phyloP scores from a whole-genome alignment of 257 asterid species.

The Primulina eburnea region DNA sequence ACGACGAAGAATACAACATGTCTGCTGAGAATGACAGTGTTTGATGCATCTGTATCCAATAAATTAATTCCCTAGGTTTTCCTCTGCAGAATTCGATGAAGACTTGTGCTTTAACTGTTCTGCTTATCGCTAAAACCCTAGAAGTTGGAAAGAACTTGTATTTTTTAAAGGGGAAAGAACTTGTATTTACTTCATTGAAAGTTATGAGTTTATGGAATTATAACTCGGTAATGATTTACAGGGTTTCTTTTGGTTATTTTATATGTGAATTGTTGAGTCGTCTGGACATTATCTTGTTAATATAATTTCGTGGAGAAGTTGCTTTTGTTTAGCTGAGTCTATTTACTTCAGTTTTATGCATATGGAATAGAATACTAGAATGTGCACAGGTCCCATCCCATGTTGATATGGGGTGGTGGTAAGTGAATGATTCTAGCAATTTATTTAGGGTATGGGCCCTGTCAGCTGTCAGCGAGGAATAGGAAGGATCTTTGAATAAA shows the following conservation, averaged over 20 bases:
- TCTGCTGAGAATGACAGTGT: constrained; percentile 49
- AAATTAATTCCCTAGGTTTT: constrained; percentile 54
- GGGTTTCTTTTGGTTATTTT: neutral
- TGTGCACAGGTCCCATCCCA: neutral
- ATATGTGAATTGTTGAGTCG: neutral
- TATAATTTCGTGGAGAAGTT: neutral
- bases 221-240: neutral
- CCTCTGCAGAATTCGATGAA: constrained; percentile 5
- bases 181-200: neutral
- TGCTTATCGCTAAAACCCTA: constrained; percentile 21
- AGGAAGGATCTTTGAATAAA: neutral
- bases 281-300: neutral
- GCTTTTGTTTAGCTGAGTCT: neutral
- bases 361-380: neutral
- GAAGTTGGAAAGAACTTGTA: constrained; percentile 1
- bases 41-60: constrained; percentile 22
- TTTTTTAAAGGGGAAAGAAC: too few relatives aligned
- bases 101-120: constrained; percentile 5
- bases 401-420: neutral
- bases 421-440: neutral
- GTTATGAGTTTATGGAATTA: constrained; percentile 3
- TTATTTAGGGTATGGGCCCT: neutral
- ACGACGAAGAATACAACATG: constrained; percentile 44
- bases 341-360: neutral
- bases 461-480: neutral